Conservation (phyloP, 2,329 filamentous ascomycete species). For the Fusarium brevicatenulatum region DNA sequence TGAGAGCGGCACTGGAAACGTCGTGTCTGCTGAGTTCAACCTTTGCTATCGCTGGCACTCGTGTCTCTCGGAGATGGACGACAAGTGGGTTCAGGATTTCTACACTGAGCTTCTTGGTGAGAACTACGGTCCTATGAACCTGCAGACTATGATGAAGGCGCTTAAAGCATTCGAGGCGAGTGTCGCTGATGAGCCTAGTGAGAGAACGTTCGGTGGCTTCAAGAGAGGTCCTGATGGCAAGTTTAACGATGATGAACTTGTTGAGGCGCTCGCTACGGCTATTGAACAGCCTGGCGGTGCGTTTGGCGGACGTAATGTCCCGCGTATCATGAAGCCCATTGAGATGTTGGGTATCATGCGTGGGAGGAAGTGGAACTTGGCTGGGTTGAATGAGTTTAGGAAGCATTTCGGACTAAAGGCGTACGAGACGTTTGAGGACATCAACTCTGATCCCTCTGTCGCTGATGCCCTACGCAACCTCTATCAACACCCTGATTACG, state of each 20-base stretch:
- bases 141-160: slow-evolving; percentile 69
- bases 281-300: slow-evolving; percentile 82
- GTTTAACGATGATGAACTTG: slow-evolving; percentile 81
- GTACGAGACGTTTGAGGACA: slow-evolving; percentile 82
- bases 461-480: slow-evolving; percentile 72
- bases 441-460: slow-evolving; percentile 80
- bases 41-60: slow-evolving; percentile 90
- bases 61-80: slow-evolving; percentile 77
- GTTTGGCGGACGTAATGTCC: slow-evolving; percentile 79
- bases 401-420: slow-evolving; percentile 82
- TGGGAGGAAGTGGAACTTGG: slow-evolving; percentile 79
- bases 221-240: slow-evolving; percentile 72
- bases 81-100: slow-evolving; percentile 80
- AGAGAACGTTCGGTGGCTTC: slow-evolving; percentile 75
- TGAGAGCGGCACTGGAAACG: slow-evolving; percentile 80
- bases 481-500: slow-evolving; percentile 81
- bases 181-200: slow-evolving; percentile 72
- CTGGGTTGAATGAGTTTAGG: slow-evolving; percentile 85
- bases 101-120: slow-evolving; percentile 68
- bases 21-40: slow-evolving; percentile 89
- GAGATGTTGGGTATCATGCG: slow-evolving; percentile 86
- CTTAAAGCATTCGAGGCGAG: slow-evolving; percentile 70
- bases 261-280: slow-evolving; percentile 72
- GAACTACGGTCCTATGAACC: slow-evolving; percentile 65
- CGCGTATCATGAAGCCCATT: slow-evolving; percentile 76